phyloP scores from a whole-genome alignment of 208 protist genomes.

The Novymonas esmeraldas region DNA sequence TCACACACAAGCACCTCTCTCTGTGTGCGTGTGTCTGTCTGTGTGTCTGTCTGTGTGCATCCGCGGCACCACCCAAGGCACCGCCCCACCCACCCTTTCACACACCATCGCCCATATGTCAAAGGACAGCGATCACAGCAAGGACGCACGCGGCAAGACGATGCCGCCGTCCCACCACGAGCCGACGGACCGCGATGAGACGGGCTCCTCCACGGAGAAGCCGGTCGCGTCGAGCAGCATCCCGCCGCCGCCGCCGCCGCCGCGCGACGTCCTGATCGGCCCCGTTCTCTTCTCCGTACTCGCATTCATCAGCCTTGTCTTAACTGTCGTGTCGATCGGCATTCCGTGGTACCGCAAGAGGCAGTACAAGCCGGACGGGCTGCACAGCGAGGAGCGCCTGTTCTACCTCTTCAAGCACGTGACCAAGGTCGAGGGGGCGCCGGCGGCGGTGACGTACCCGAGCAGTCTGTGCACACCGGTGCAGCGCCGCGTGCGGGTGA shows the following conservation, averaged over 20 bases:
- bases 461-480: slow-evolving; percentile 44
- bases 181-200: slow-evolving; percentile 14
- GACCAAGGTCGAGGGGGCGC: slow-evolving; percentile 28
- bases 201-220: slow-evolving; percentile 26
- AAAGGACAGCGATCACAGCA: slow-evolving; percentile 22
- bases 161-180: slow-evolving; percentile 20
- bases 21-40: background rate
- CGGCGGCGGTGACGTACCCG: slow-evolving; percentile 27
- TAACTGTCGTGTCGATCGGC: slow-evolving; percentile 55
- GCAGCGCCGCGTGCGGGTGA: slow-evolving; percentile 38
- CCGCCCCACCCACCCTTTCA: background rate
- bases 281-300: slow-evolving; percentile 39
- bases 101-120: background rate
- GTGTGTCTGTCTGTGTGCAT: slow-evolving; percentile 1
- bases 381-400: slow-evolving; percentile 29
- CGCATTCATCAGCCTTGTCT: slow-evolving; percentile 42
- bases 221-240: slow-evolving; percentile 5
- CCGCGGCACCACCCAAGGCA: background rate
- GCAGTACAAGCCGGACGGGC: slow-evolving; percentile 52
- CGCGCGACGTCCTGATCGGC: slow-evolving; percentile 52
- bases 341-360: slow-evolving; percentile 69
- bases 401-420: slow-evolving; percentile 65
- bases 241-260: slow-evolving; percentile 48
- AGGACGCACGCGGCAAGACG: slow-evolving; percentile 15
- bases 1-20: background rate